Percentiles rank a stretch among this genome's conserved stretches.
Evolutionary conservation across 805 yeast genomes (phyloP).

Genomic region (Zygosaccharomyces bailii): DNA sequence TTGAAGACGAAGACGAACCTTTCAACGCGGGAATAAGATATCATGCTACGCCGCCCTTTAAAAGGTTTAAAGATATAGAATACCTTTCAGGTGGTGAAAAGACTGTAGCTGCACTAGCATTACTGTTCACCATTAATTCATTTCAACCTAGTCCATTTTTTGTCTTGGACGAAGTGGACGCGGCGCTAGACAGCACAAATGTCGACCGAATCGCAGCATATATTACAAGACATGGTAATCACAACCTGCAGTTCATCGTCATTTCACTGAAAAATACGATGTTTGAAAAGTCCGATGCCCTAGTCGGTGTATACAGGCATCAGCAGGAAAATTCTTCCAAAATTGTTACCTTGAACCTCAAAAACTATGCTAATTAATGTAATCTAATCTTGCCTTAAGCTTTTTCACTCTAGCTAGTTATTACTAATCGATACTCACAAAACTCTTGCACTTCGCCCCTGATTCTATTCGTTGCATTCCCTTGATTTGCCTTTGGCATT

Average conservation of each 20-base stretch:
- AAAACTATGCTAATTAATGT: conserved; percentile 48
- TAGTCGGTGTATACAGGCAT: conserved; percentile 90
- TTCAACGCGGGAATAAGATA: conserved; percentile 78
- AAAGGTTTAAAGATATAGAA: conserved; percentile 89
- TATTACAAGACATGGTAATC: conserved; percentile 69
- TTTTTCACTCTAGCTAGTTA: background rate
- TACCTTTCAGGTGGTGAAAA: conserved; percentile 94
- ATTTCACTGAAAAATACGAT: conserved; percentile 84
- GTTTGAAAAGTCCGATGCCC: conserved; percentile 83
- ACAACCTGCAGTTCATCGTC: conserved; percentile 84
- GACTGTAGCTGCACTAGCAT: conserved; percentile 91
- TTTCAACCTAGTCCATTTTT: conserved; percentile 93
- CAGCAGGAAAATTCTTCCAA: conserved; percentile 68
- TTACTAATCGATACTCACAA: background rate
- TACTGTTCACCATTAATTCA: conserved; percentile 86
- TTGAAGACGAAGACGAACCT: conserved; percentile 90
- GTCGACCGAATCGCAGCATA: conserved; percentile 85
- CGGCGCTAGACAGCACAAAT: conserved; percentile 89
- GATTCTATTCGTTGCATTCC: background rate
- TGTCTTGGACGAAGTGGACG: conserved; percentile 96
- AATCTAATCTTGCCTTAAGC: background rate
- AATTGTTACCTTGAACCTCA: conserved; percentile 69
- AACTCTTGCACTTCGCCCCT: background rate
- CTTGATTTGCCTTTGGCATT: conserved; percentile 7
- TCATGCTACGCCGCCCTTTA: conserved; percentile 95